Conservation (phyloP, 371 early-diverging fungal genomes). For the Quaeritorhiza haematococci region DNA sequence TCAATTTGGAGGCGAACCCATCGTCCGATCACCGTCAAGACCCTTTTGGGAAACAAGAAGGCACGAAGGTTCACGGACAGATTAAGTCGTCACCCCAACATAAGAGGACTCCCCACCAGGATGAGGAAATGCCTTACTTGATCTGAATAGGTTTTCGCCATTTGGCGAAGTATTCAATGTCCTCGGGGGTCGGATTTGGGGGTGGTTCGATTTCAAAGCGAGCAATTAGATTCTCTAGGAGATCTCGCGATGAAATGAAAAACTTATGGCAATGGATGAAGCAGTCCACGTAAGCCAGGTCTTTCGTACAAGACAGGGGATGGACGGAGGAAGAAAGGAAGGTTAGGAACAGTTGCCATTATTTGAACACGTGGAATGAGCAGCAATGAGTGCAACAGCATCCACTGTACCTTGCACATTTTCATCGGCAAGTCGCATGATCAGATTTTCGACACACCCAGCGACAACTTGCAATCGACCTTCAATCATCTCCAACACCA, state of each 20-base stretch:
- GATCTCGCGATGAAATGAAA: conserved; percentile 48
- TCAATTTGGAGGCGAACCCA: conserved; percentile 60
- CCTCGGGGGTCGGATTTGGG: conserved; percentile 30
- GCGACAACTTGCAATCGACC: conserved; percentile 53
- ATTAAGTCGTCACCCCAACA: background rate
- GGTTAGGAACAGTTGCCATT: no score
- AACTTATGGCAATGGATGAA: conserved; percentile 51
- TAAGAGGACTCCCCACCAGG: background rate
- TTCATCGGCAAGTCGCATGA: conserved; percentile 56
- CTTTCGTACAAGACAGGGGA: conserved; percentile 22
- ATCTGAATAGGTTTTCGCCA: conserved; percentile 62
- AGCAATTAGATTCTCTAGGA: conserved; percentile 50
- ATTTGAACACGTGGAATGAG: no score
- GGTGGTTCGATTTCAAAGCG: conserved; percentile 47
- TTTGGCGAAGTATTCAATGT: conserved; percentile 47
- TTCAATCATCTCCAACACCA: conserved; percentile 46
- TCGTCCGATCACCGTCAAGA: conserved; percentile 52
- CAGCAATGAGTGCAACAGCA: no score
- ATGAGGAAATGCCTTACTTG: conserved; percentile 39
- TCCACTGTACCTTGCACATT: conserved; percentile 56
- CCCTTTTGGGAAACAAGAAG: conserved; percentile 29
- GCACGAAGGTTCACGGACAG: background rate
- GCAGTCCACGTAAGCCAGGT: conserved; percentile 58
- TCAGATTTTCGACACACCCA: conserved; percentile 49
- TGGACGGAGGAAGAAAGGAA: no score